Base-by-base conservation (phyloP, 2,329 filamentous ascomycete genomes). In the Calycina herbarum region DNA sequence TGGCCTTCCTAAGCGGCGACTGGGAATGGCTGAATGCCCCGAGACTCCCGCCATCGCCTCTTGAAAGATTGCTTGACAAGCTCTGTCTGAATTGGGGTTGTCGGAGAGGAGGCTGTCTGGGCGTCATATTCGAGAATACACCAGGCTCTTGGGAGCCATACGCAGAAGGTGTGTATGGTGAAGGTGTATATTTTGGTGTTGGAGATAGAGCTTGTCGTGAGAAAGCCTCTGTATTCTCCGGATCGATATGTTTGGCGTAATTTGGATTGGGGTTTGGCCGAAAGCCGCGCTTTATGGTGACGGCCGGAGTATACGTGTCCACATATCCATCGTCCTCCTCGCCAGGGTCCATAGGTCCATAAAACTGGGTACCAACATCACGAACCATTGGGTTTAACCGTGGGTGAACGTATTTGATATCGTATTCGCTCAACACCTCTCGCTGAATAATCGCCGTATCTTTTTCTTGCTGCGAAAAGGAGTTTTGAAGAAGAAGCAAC, bases 371-470 rank as follows among this genome's bases (percentile, higher is more conserved):
- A 5, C 87, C 91, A 1, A 94, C 93, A 73, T 90, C 86, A 70
- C 89, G 82, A 70, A 96, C 91, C 5, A 91, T 82, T 7, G 90
- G 91, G 72, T 96, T 91, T n/a, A 96, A 86, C 11, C 89, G 85
- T 1, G 95, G 95, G 74, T 96, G 93, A 0, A 99, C 95, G 74
- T 90, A 97, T 80, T 99, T 99, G 71, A 88, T 92, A 76, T 98
- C 93, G 76, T 99, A 99, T 79, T 99, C 95, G 76, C 93, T 89
- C 79, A 98, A 84, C 5, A 98, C 94, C 78, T 98, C 92, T 72
- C 90, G 93, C 71, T 96, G 93, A 66, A 99, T 90, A 58, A 97
- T 84, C 1, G 88, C 84, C 1, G 86, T 87, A 77, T 99, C 95
- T 76, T 93, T 96, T 67, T 86, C 87, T 76, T 98, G 94, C 76